A percentile compares a stretch with the other conserved stretches of the same genome.
Conservation (phyloP, 192 early-diverging fungal species). For the Podila horticola region DNA sequence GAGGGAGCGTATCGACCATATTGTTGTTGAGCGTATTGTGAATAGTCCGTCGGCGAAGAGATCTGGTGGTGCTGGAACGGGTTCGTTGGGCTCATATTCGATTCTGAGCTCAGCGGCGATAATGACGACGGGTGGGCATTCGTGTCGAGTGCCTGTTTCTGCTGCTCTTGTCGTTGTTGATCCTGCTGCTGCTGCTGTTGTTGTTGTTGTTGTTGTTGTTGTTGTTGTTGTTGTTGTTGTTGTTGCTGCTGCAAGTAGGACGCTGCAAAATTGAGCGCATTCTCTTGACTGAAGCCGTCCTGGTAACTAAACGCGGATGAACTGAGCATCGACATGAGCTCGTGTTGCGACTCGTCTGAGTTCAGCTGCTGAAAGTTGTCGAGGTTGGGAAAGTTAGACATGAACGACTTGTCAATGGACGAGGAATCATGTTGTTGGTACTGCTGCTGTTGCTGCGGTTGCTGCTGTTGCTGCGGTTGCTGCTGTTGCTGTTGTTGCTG, state of each 20-base stretch:
- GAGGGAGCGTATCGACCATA: background rate
- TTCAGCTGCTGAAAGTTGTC: slow-evolving; percentile 46
- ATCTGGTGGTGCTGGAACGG: slow-evolving; percentile 1
- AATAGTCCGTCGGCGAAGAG: background rate
- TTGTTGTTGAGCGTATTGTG: too few relatives aligned
- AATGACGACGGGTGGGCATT: background rate
- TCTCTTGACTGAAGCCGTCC: slow-evolving; percentile 44
- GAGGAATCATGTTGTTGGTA: background rate
- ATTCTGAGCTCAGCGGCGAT: background rate
- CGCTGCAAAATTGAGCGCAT: slow-evolving; percentile 28
- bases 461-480: slow-evolving; percentile 9
- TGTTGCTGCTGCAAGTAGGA: slow-evolving; percentile 41
- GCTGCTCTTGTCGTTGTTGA: background rate
- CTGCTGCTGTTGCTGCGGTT: slow-evolving; percentile 10
- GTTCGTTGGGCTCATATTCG: background rate
- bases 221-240: slow-evolving; percentile 32
- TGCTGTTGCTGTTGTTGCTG: slow-evolving; percentile 17
- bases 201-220: slow-evolving; percentile 23
- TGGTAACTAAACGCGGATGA: slow-evolving; percentile 34
- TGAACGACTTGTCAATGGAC: slow-evolving; percentile 1
- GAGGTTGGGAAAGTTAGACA: slow-evolving; percentile 37
- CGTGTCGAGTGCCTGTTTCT: background rate
- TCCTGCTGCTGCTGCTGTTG: slow-evolving; percentile 18
- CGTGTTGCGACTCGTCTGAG: slow-evolving; percentile 39
- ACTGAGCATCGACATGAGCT: slow-evolving; percentile 46